Evolutionary conservation across 345 rosid species (phyloP), one percentile per base, ranked within the genome.

Genomic region (Combretum micranthum): DNA sequence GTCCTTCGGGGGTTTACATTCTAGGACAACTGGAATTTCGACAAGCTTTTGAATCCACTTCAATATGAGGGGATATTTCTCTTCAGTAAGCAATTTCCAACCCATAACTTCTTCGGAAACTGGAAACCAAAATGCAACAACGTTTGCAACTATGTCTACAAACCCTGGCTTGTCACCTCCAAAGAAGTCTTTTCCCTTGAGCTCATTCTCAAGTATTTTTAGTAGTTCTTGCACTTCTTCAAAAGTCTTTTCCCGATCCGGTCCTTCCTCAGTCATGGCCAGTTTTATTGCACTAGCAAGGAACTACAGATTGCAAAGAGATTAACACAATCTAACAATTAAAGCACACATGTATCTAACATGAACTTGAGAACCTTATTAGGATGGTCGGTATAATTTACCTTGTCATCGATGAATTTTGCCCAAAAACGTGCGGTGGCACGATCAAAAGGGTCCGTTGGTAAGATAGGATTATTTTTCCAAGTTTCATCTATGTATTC

Each of bases 171-270:
- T 59, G 20, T 67, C 42, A 2, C 75, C 75, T 4, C 69, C 78
- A 20, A 77, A 73, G 37, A 73, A 74, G 14, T 58, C 13, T 60
- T 74, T 68, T 13, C 73, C 67, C 1, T 52, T 65, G 13, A 71
- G 39, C 56, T 62, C 65, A 26, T 62, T 60, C 54, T 71, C 79
- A 43, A 77, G 73, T 15, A 61, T 18, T 50, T 32, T 59, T 44
- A 74, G 1, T 20, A 55, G 69, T 50, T 46, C 52, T 19, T 1
- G 60, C 47, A 67, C 46, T 57, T 70, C 78, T 50, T 77, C 53
- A 32, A 67, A 22, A 9, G 63, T 67, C 39, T 63, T 17, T 17
- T 64, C 60, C 45, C 17, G 22, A 12, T 62, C 67, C 20, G 63
- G 57, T 32, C 60, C 67, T 47, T 55, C 67, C 23, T 53, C 59